A percentile compares a stretch with the other conserved stretches of the same genome.
These are phyloP conservation scores for Rhizopogon vulgaris DNA, from an alignment of 768 basidiomycete genomes.

Conservation along the genomic window DNA sequence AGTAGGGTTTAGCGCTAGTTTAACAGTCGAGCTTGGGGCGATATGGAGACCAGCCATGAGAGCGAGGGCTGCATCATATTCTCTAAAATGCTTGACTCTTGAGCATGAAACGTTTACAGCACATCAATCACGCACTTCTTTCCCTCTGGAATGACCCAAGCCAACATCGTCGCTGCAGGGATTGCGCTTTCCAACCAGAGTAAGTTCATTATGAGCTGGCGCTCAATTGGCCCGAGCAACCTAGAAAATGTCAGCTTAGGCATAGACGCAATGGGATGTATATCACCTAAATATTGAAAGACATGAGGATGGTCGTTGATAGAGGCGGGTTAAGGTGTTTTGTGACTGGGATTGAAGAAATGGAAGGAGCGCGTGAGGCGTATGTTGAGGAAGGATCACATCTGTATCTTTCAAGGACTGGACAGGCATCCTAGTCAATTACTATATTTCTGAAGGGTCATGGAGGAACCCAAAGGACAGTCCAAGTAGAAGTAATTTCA, in stretches of 20 bases:
- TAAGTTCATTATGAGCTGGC: constrained; percentile 82
- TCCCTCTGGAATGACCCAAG: constrained; percentile 72
- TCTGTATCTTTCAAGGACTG: background rate
- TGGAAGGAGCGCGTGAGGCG: constrained; percentile 63
- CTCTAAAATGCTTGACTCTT: constrained; percentile 32
- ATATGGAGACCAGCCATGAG: constrained; percentile 69
- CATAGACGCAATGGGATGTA: background rate
- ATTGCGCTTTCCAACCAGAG: constrained; percentile 84
- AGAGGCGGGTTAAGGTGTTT: constrained; percentile 70
- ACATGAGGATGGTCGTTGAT: constrained; percentile 82
- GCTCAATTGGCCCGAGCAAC: constrained; percentile 68
- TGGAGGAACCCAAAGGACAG: background rate
- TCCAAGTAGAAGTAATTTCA: no score
- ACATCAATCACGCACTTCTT: constrained; percentile 46
- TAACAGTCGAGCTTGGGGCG: constrained; percentile 50
- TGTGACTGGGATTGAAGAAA: constrained; percentile 81
- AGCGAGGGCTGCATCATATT: constrained; percentile 63
- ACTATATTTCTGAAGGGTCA: background rate
- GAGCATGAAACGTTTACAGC: background rate
- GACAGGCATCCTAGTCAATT: constrained; percentile 1
- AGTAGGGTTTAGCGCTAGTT: constrained; percentile 61
- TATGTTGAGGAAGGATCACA: constrained; percentile 15
- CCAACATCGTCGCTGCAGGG: constrained; percentile 56
- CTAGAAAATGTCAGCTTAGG: constrained; percentile 30
- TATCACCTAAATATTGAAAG: constrained; percentile 80